Base-by-base conservation (phyloP, 1,284 basidiomycete species). In the Singerocomus rubriflavus region DNA sequence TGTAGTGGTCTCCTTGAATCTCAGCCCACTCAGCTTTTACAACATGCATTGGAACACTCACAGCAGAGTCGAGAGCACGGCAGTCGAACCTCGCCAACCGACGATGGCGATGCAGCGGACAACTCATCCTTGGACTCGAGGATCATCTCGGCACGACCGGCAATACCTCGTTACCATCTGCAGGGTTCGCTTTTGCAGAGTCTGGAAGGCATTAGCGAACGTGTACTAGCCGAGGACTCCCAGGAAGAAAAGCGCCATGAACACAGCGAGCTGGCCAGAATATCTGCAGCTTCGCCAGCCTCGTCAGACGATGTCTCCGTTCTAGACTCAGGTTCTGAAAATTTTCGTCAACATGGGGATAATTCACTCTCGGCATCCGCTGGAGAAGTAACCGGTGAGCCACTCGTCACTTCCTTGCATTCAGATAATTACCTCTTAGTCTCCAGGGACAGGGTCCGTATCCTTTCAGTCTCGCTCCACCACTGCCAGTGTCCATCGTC, bases 121-220 rank as follows among this genome's bases (percentile, higher is more conserved):
- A 55, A 67, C 43, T 57, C 63, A 46, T 67, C 65, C 4, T 46
- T 54, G 42, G 57, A 65, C 56, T 67, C 61, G 12, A 61, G 48
- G 34, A 54, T 58, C 52, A 57, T 56, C 49, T 71, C 57, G 48
- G 51, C 31, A 16, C 56, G 48, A 51, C 51, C 52, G 27, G 56
- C 40, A 34, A 57, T 66, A 17, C 70, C 77, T 32, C 71, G 71
- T 46, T 84, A 84, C 64, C 75, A 79, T 57, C 73, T 81, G 50
- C 74, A 79, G 51, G 80, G 77, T 9, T 78, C 75, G 0, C 77
- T 77, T 50, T 55, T 77, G 2, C 76, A 83, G 51, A 58, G 64
- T 32, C 44, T 52, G 6, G 43, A 50, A 34, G 42, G 33, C 13
- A 42, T 38, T 27, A 30, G 35, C n/a, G 52, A 48, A 44, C 14